These are phyloP conservation scores for Parastagonospora avenae DNA, from an alignment of 2,329 filamentous ascomycete genomes.

Conservation along the genomic window DNA sequence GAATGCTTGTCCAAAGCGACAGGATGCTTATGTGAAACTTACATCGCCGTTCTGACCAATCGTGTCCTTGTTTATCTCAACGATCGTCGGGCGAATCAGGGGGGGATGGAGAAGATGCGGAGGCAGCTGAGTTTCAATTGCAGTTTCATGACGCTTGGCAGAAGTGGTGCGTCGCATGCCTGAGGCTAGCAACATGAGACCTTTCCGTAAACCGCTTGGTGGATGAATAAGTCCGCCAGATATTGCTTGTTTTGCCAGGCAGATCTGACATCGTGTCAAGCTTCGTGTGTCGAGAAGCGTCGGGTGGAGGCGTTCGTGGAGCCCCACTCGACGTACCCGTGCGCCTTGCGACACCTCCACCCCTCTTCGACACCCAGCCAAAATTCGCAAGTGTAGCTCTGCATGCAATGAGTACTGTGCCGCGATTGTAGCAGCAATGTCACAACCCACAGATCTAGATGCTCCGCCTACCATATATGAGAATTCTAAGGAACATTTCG, in stretches of 20 bases:
- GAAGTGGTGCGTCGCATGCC: constrained; percentile 14
- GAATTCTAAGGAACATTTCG: too few species aligned
- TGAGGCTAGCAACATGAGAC: constrained; percentile 7
- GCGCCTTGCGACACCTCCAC: too few species aligned
- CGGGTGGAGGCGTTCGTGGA: background rate
- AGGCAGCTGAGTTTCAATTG: constrained; percentile 17
- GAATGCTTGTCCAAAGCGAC: constrained; percentile 12
- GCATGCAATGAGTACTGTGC: too few species aligned
- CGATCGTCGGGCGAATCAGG: constrained; percentile 13
- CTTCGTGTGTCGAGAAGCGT: background rate
- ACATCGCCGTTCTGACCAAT: constrained; percentile 21
- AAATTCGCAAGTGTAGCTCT: too few species aligned
- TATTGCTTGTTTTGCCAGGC: background rate
- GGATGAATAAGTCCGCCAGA: background rate
- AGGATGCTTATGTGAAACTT: constrained; percentile 7
- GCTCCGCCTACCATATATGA: too few species aligned
- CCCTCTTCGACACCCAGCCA: too few species aligned
- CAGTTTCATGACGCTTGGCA: constrained; percentile 25
- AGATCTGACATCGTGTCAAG: background rate
- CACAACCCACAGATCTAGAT: too few species aligned
- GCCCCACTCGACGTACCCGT: background rate
- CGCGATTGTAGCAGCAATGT: too few species aligned
- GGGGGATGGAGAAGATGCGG: constrained; percentile 10
- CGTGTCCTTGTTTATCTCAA: constrained; percentile 8
- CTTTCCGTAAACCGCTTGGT: background rate